A percentile compares a stretch with the other conserved stretches of the same genome.
These are phyloP conservation scores for Xylaria sp. DNA, from an alignment of 2,329 filamentous ascomycete species.

Conservation along the genomic window DNA sequence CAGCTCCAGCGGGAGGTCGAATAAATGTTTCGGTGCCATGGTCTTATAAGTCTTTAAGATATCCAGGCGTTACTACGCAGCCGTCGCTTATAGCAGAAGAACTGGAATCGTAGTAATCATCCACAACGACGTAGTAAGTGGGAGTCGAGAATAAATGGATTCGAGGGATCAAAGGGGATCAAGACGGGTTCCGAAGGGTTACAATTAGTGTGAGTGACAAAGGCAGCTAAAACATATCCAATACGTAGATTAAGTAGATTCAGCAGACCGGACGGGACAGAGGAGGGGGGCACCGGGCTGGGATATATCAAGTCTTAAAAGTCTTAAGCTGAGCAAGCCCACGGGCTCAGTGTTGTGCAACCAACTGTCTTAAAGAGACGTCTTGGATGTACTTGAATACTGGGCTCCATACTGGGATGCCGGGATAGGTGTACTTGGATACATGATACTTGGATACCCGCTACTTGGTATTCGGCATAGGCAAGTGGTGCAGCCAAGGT, in stretches of 20 bases:
- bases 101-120: conserved; percentile 19
- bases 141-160: conserved; percentile 6
- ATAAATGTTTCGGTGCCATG: conserved; percentile 28
- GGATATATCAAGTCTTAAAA: conserved; percentile 30
- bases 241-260: neutral
- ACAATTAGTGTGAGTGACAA: neutral
- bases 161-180: neutral
- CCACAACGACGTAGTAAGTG: conserved; percentile 16
- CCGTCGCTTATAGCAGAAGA: conserved; percentile 4
- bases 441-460: neutral
- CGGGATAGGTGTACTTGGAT: neutral
- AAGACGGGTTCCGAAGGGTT: neutral
- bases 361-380: conserved; percentile 3
- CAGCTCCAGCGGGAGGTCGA: conserved; percentile 40
- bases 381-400: neutral
- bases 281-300: conserved; percentile 12
- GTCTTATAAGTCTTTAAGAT: neutral
- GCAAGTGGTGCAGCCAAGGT: conserved; percentile 12
- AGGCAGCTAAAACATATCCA: neutral
- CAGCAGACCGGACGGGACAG: neutral
- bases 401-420: neutral
- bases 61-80: conserved; percentile 4
- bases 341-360: conserved; percentile 27
- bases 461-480: neutral
- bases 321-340: conserved; percentile 10